phyloP scores from a whole-genome alignment of 2,329 filamentous ascomycete species.

The Arthrobotrys pseudoclavata region DNA sequence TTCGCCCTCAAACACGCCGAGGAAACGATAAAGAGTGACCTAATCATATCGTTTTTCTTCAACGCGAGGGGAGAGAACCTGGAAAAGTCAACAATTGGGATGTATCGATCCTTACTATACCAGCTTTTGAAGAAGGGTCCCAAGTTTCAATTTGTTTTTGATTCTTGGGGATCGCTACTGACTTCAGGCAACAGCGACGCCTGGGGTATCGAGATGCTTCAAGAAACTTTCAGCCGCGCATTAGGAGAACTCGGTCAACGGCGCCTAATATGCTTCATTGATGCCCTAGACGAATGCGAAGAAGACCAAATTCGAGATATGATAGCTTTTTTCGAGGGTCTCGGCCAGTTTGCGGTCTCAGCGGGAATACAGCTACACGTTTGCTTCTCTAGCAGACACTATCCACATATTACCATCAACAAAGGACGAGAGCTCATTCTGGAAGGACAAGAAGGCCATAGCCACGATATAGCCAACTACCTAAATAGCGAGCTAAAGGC shows the following conservation, averaged over 20 bases:
- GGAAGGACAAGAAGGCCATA: constrained; percentile 65
- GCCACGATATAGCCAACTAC: constrained; percentile 65
- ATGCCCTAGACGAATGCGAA: constrained; percentile 70
- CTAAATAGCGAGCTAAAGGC: constrained; percentile 64
- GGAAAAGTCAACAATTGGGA: constrained; percentile 68
- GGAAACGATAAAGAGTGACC: constrained; percentile 54
- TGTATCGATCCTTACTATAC: constrained; percentile 70
- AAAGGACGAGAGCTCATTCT: constrained; percentile 64
- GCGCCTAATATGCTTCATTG: constrained; percentile 65
- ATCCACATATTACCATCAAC: constrained; percentile 65
- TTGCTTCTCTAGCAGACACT: constrained; percentile 68
- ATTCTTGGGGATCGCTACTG: constrained; percentile 52
- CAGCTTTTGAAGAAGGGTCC: constrained; percentile 67
- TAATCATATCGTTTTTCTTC: constrained; percentile 69
- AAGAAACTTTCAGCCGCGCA: too few species aligned
- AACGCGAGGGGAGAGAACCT: constrained; percentile 68
- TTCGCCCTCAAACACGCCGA: constrained; percentile 62
- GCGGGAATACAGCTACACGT: constrained; percentile 61
- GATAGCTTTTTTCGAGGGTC: constrained; percentile 64
- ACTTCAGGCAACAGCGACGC: too few species aligned
- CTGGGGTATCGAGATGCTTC: constrained; percentile 29
- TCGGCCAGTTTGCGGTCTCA: constrained; percentile 64
- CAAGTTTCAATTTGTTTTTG: constrained; percentile 65
- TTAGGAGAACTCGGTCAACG: constrained; percentile 59
- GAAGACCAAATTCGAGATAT: constrained; percentile 65